Evolutionary conservation across 148 eudicot species (phyloP), one percentile per base, ranked within the genome.

Genomic region (Amaranthus hypochondriacus): DNA sequence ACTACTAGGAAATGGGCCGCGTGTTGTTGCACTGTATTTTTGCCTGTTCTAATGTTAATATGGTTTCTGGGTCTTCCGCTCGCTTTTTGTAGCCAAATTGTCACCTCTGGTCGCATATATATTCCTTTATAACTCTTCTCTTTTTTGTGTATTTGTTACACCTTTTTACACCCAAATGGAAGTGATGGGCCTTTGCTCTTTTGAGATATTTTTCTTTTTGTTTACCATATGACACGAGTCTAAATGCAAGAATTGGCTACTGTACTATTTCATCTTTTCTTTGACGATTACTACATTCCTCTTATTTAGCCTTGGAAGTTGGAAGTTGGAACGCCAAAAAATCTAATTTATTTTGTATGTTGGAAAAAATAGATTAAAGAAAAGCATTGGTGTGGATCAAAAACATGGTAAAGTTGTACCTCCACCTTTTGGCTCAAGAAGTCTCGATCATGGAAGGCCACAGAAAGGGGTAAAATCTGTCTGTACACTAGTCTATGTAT

Each of bases 381-480:
- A 77, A 68, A 78, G 77, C 64, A 70, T 75, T 21, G 71, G 73
- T 61, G 66, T 54, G 56, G 82, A 64, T 69, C 83, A 75, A 73
- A 86, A 82, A 84, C 81, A 75, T 60, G 75, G 71, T 56, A 83
- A 74, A 66, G 66, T 88, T 15, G 78, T 77, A 71, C 78, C 94
- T 64, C 80, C 89, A 63, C 75, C 85, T 69, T 75, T 77, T 63
- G 81, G 83, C 70, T 72, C 80, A 66, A 86, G 79, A 78, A 89
- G 84, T 81, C 86, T 78, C 73, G 85, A 84, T 56, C 80, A 79
- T 78, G 81, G 80, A 75, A 89, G 79, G 67, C 87, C 81, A 56
- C 83, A 78, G 73, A 88, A 81, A 78, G 89, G 84, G 84, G 97
- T 88, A 80, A 28, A 28, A 28, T 28, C 39, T 28, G 39, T 28